Percentiles rank a stretch among this genome's conserved stretches.
These are phyloP conservation scores for Monilinia fructicola DNA, from an alignment of 2,329 filamentous ascomycete genomes.

Conservation along the genomic window DNA sequence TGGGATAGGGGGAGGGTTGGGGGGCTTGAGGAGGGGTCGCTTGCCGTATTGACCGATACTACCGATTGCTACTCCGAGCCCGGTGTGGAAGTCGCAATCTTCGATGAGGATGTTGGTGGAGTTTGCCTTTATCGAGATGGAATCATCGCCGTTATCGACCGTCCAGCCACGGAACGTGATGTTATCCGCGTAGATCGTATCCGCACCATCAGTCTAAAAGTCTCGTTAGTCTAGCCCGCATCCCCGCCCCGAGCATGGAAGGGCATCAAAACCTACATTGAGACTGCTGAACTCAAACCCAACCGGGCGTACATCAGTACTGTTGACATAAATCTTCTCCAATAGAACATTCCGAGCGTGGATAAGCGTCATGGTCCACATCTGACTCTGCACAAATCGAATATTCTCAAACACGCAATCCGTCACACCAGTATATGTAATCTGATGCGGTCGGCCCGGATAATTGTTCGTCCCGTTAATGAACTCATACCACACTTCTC, in stretches of 20 bases:
- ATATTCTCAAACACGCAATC: constrained; percentile 51
- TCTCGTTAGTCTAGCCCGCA: constrained; percentile 39
- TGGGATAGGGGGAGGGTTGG: too few species aligned
- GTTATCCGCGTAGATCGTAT: constrained; percentile 54
- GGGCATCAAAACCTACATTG: not conserved
- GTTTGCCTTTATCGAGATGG: constrained; percentile 56
- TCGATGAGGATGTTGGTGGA: constrained; percentile 54
- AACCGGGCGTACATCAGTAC: constrained; percentile 34
- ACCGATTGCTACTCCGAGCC: constrained; percentile 56
- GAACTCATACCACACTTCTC: constrained; percentile 59
- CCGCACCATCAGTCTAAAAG: constrained; percentile 50
- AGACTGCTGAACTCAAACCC: constrained; percentile 22
- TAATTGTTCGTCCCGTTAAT: constrained; percentile 48
- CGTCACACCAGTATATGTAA: constrained; percentile 50
- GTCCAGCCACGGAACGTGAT: constrained; percentile 53
- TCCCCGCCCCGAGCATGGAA: too few species aligned
- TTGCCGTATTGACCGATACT: constrained; percentile 54
- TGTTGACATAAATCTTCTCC: constrained; percentile 55
- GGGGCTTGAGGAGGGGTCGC: too few species aligned
- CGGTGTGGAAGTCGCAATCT: constrained; percentile 50
- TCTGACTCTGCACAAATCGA: constrained; percentile 56
- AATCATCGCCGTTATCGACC: constrained; percentile 54
- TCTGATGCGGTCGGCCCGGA: constrained; percentile 50
- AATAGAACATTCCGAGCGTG: constrained; percentile 49
- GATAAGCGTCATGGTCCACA: constrained; percentile 53